phyloP scores from a whole-genome alignment of 768 basidiomycete genomes.

The Pholiota conissans region DNA sequence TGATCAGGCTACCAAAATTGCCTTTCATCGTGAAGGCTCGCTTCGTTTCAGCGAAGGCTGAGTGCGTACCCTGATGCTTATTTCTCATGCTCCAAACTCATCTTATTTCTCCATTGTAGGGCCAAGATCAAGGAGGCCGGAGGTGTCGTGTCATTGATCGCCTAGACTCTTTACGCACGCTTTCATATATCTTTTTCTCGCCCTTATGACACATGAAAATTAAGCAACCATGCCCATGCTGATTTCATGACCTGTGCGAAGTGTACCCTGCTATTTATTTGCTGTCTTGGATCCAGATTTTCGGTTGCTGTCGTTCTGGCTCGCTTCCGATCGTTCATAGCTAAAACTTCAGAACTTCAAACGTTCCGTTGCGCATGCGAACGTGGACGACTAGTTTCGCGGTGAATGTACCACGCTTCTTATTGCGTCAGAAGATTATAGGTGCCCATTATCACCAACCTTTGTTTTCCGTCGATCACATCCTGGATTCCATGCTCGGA shows the following conservation, averaged over 20 bases:
- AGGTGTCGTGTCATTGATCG: constrained; percentile 90
- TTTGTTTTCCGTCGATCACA: too few species aligned
- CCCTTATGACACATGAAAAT: constrained; percentile 27
- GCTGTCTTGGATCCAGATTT: neutral
- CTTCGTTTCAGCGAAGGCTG: constrained; percentile 86
- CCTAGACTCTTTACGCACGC: constrained; percentile 49
- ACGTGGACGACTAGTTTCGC: too few species aligned
- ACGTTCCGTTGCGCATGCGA: too few species aligned
- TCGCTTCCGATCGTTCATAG: neutral
- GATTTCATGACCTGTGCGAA: neutral
- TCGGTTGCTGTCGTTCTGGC: neutral
- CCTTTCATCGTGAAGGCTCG: constrained; percentile 99
- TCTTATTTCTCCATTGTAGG: constrained; percentile 24
- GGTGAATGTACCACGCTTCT: too few species aligned
- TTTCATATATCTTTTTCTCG: constrained; percentile 27
- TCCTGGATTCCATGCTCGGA: neutral
- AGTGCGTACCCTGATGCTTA: constrained; percentile 39
- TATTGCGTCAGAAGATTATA: too few species aligned
- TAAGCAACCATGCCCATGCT: constrained; percentile 21
- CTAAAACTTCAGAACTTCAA: neutral
- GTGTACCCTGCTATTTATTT: neutral
- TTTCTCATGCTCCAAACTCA: constrained; percentile 2
- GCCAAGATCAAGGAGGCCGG: constrained; percentile 90
- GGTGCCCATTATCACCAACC: too few species aligned
- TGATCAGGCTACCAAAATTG: constrained; percentile 71